Conservation (phyloP, 2,329 filamentous ascomycete genomes). For the Ceratocystiopsis sp. region DNA sequence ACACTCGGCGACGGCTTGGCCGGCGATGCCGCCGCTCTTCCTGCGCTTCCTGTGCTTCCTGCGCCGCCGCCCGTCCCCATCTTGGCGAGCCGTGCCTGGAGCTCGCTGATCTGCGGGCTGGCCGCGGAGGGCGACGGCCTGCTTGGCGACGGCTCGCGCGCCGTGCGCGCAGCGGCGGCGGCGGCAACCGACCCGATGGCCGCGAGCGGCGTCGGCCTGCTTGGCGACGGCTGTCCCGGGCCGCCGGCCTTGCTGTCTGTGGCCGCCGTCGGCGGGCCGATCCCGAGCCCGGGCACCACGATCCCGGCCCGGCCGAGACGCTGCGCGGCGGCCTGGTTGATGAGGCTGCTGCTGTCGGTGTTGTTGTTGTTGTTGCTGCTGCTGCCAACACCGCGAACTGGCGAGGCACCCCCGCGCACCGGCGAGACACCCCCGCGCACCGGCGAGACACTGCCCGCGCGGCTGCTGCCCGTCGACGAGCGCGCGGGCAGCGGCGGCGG, state of each 20-base stretch:
- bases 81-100: conserved; percentile 50
- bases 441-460: conserved; percentile 3
- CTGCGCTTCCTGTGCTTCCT: conserved; percentile 21
- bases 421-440: conserved; percentile 9
- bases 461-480: not conserved
- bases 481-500: not conserved
- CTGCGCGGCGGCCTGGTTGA: conserved; percentile 41
- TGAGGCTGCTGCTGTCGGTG: not conserved
- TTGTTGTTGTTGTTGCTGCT: too few species aligned
- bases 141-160: not conserved
- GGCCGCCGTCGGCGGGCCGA: conserved; percentile 21
- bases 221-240: not conserved
- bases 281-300: conserved; percentile 62
- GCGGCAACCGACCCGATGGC: conserved; percentile 3
- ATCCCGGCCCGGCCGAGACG: conserved; percentile 59
- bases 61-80: conserved; percentile 40
- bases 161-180: not conserved
- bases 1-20: conserved; percentile 5
- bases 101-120: conserved; percentile 38
- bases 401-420: conserved; percentile 10
- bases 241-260: conserved; percentile 15
- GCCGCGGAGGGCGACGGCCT: conserved; percentile 5
- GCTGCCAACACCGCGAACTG: conserved; percentile 10
- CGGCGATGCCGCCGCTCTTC: not conserved
- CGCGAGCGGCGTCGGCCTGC: conserved; percentile 1